Base-by-base conservation (phyloP, 441 rosid genomes). In the Adansonia rubrostipa region DNA sequence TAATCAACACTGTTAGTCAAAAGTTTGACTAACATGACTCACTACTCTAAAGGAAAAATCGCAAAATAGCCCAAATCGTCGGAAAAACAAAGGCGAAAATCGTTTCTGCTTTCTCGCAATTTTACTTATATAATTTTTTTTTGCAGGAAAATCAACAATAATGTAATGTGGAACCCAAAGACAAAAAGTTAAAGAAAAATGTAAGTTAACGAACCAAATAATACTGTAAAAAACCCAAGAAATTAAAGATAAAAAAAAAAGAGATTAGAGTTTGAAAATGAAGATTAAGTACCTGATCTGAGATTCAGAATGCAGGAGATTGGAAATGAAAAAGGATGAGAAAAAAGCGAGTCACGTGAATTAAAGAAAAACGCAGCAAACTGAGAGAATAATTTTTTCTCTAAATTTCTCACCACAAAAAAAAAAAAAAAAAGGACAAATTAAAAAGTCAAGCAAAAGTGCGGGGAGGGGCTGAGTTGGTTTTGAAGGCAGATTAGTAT, bases 291-390 rank as follows among this genome's bases (percentile, higher is more conserved):
- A 78, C 71, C 79, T 36, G 47, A 76, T 57, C 75, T 51, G 75
- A 57, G 79, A 79, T 75, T 71, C 65, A 64, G 64, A 57, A 72
- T 40, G 61, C 13, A 50, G 50, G 24, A 58, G 61, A 57, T 17
- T 24, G 62, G 62, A 36, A 53, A 36, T 11, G 40, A 58, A 73
- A 42, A 73, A 9, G 13, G 50, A 73, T 13, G 17, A 48, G 73
- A 57, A 20, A 73, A 28, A 8, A 50, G 57, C 13, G 20, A 48
- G 4, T 72, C n/a, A 69, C 53, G 24, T 33, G 60, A 47, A 71
- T 19, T 71, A 71, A 5, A 73, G 76, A 40, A 51, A 73, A 11
- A 19, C 7, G 76, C 42, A 40, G 50, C 65, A 57, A 73, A 73
- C 17, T 57, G 33, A 20, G 51, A 17, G 28, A 17, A 6, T 73